These are phyloP conservation scores for Pleomassaria siparia DNA, from an alignment of 2,329 filamentous ascomycete species.

Conservation along the genomic window DNA sequence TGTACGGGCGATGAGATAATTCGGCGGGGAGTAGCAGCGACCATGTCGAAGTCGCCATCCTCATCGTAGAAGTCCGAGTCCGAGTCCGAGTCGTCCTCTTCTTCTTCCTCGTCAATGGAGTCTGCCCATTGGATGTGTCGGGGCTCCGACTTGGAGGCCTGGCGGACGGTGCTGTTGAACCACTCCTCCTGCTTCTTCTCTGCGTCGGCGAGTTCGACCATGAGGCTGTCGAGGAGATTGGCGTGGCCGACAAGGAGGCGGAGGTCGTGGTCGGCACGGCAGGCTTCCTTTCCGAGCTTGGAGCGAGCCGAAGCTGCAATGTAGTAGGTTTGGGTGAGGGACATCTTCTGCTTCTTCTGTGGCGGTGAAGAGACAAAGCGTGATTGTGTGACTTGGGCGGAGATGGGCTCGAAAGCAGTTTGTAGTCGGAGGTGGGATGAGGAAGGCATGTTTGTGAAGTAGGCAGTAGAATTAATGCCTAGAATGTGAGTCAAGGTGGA, in stretches of 20 bases:
- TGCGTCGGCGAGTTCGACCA: slow-evolving; percentile 87
- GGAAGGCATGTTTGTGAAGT: slow-evolving; percentile 48
- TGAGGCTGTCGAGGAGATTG: slow-evolving; percentile 94
- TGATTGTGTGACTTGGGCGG: slow-evolving; percentile 47
- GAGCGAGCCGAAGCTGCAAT: slow-evolving; percentile 93
- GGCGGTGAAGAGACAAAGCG: slow-evolving; percentile 46
- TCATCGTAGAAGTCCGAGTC: slow-evolving; percentile 58
- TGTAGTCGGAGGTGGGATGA: slow-evolving; percentile 50
- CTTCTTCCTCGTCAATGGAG: slow-evolving; percentile 71
- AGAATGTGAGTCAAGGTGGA: slow-evolving; percentile 56
- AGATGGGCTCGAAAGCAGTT: slow-evolving; percentile 49
- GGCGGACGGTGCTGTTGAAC: slow-evolving; percentile 94
- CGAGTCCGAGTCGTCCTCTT: slow-evolving; percentile 57
- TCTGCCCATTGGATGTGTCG: slow-evolving; percentile 88
- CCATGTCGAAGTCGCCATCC: slow-evolving; percentile 53
- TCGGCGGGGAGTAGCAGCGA: slow-evolving; percentile 44
- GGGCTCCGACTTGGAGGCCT: slow-evolving; percentile 62
- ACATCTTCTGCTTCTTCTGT: slow-evolving; percentile 80
- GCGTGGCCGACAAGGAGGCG: slow-evolving; percentile 94
- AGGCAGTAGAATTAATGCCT: slow-evolving; percentile 34
- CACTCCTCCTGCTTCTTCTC: slow-evolving; percentile 94
- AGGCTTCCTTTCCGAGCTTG: slow-evolving; percentile 93
- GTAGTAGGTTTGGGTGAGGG: slow-evolving; percentile 97
- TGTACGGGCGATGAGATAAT: slow-evolving; percentile 45
- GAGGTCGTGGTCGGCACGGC: slow-evolving; percentile 89